Conservation (phyloP, 2,329 filamentous ascomycete genomes). For the Oidium heveae region DNA sequence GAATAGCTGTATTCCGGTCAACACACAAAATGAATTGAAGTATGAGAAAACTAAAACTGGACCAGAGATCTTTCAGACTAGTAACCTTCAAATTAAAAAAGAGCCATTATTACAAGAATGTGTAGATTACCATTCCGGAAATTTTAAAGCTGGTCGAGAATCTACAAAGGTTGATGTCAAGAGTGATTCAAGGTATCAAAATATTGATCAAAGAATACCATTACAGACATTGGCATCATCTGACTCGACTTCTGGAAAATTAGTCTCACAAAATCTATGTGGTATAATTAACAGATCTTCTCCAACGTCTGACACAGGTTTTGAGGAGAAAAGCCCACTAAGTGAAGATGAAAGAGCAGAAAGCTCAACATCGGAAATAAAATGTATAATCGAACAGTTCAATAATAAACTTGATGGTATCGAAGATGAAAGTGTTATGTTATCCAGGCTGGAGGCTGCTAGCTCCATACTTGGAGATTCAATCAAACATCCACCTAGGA, state of each 20-base stretch:
- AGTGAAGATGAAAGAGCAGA: constrained; percentile 41
- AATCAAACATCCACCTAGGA: constrained; percentile 50
- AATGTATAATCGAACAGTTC: constrained; percentile 95
- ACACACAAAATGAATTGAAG: no score
- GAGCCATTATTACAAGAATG: no score
- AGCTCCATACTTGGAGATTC: constrained; percentile 47
- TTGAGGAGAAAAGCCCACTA: constrained; percentile 29
- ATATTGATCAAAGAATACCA: no score
- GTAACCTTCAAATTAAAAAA: no score
- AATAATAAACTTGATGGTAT: constrained; percentile 47
- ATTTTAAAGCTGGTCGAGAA: no score
- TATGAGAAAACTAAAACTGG: no score
- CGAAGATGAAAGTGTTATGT: constrained; percentile 70
- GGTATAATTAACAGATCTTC: constrained; percentile 21
- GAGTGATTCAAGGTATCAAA: constrained; percentile 8
- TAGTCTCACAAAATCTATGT: constrained; percentile 10
- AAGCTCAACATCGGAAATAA: constrained; percentile 62
- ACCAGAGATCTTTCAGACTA: no score
- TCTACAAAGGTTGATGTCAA: constrained; percentile 5
- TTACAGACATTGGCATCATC: no score
- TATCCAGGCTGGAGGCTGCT: constrained; percentile 60
- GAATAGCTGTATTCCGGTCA: no score
- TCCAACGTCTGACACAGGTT: constrained; percentile 26
- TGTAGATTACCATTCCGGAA: no score
- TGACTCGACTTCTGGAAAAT: background rate